phyloP scores from a whole-genome alignment of 805 yeast species.

The Candida piceae region DNA sequence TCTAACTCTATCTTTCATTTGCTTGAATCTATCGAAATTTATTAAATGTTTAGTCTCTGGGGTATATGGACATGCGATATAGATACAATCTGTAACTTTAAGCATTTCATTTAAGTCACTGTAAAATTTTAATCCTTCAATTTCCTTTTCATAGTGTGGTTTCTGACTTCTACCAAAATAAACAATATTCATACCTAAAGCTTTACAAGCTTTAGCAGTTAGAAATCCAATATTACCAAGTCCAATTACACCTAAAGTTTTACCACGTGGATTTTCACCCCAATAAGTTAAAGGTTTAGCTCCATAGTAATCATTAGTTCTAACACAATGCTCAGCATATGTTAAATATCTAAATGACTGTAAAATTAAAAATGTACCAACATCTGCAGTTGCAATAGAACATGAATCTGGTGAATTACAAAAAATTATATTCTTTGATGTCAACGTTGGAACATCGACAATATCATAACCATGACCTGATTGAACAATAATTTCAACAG shows the following conservation, averaged over 20 bases:
- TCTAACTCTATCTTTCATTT: slow-evolving; percentile 25
- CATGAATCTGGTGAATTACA: slow-evolving; percentile 37
- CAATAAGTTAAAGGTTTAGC: slow-evolving; percentile 28
- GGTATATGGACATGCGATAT: slow-evolving; percentile 36
- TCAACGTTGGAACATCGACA: slow-evolving; percentile 33
- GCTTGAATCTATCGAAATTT: slow-evolving; percentile 27
- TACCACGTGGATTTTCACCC: slow-evolving; percentile 37
- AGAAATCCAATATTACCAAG: slow-evolving; percentile 43
- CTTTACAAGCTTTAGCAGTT: slow-evolving; percentile 37
- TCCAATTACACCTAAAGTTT: slow-evolving; percentile 42
- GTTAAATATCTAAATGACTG: slow-evolving; percentile 33
- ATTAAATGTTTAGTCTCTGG: slow-evolving; percentile 35
- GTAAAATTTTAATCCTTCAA: slow-evolving; percentile 28
- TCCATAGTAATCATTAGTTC: slow-evolving; percentile 30
- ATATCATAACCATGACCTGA: slow-evolving; percentile 38
- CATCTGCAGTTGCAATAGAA: slow-evolving; percentile 37
- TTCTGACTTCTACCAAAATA: slow-evolving; percentile 37
- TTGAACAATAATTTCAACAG: slow-evolving; percentile 32
- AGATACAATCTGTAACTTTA: slow-evolving; percentile 27
- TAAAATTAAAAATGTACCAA: slow-evolving; percentile 30
- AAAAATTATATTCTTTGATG: slow-evolving; percentile 29
- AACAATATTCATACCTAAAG: slow-evolving; percentile 39
- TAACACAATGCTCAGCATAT: slow-evolving; percentile 34
- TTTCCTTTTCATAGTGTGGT: slow-evolving; percentile 26
- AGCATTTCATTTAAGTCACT: slow-evolving; percentile 24